phyloP scores from a whole-genome alignment of 2,329 filamentous ascomycete species.

The Xylaria arbuscula region DNA sequence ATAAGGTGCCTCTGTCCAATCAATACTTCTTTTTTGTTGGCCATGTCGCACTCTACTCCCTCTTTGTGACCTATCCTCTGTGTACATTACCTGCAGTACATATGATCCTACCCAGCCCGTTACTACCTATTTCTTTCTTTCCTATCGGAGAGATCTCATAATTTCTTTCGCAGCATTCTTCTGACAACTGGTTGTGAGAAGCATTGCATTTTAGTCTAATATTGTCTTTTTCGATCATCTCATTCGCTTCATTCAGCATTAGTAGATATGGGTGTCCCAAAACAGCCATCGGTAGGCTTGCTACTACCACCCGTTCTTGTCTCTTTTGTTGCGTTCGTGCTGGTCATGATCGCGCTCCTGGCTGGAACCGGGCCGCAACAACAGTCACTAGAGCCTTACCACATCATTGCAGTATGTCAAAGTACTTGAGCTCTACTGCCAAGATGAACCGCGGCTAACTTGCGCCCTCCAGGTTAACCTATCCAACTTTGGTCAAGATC shows the following conservation, averaged over 20 bases:
- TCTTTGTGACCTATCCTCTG: constrained; percentile 24
- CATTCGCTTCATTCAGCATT: constrained; percentile 16
- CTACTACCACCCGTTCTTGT: constrained; percentile 50
- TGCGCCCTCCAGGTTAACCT: constrained; percentile 53
- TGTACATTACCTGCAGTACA: constrained; percentile 5
- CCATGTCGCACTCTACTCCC: constrained; percentile 1
- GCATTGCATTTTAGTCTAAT: neutral
- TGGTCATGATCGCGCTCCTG: constrained; percentile 53
- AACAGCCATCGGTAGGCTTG: constrained; percentile 36
- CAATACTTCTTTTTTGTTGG: neutral
- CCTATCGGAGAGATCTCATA: constrained; percentile 8
- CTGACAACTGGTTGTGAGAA: constrained; percentile 30
- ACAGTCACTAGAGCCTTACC: constrained; percentile 53
- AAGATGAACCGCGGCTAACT: constrained; percentile 8
- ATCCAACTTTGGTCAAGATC: constrained; percentile 54
- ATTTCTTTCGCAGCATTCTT: constrained; percentile 20
- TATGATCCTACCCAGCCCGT: constrained; percentile 6
- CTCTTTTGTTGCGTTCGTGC: constrained; percentile 51
- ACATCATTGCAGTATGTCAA: constrained; percentile 53
- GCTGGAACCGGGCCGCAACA: constrained; percentile 53
- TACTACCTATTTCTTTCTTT: neutral
- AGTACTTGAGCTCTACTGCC: neutral
- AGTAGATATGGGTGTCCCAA: constrained; percentile 28
- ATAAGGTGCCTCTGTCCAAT: constrained; percentile 11
- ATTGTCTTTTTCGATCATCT: neutral